Evolutionary conservation across 192 early-diverging fungal genomes (phyloP).

Genomic region (Mortierella antarctica): DNA sequence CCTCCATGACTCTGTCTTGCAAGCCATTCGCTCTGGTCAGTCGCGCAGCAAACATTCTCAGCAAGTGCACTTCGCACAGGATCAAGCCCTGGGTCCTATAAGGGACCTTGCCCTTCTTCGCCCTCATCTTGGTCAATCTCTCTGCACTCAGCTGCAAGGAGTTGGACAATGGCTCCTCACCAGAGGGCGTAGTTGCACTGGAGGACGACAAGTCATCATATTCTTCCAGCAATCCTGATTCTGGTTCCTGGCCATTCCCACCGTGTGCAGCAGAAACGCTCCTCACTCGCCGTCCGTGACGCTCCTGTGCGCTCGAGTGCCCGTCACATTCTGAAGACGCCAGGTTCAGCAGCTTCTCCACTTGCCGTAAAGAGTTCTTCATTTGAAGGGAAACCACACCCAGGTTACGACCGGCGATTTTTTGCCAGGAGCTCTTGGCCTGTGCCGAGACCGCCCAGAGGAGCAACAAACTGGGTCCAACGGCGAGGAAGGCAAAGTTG

Average conservation of each 20-base stretch:
- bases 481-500: slow-evolving; percentile 91
- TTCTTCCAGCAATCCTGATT: slow-evolving; percentile 7
- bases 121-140: slow-evolving; percentile 24
- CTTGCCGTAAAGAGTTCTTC: slow-evolving; percentile 61
- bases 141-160: slow-evolving; percentile 20
- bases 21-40: slow-evolving; percentile 61
- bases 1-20: slow-evolving; percentile 76
- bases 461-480: slow-evolving; percentile 76
- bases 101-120: slow-evolving; percentile 53
- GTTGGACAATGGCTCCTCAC: slow-evolving; percentile 12
- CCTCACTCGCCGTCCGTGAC: background rate
- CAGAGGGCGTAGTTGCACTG: background rate
- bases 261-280: background rate
- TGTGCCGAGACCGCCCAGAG: slow-evolving; percentile 61
- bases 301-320: slow-evolving; percentile 5
- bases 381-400: slow-evolving; percentile 57
- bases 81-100: slow-evolving; percentile 73
- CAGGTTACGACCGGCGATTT: slow-evolving; percentile 52
- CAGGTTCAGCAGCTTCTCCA: slow-evolving; percentile 68
- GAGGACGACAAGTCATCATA: slow-evolving; percentile 16
- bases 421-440: slow-evolving; percentile 49
- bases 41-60: slow-evolving; percentile 58
- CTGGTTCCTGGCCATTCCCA: background rate
- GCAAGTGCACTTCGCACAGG: slow-evolving; percentile 70
- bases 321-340: slow-evolving; percentile 19